Conservation (phyloP, 225 moss, liverwort and hornwort species). For the Sphagnum contortum region DNA sequence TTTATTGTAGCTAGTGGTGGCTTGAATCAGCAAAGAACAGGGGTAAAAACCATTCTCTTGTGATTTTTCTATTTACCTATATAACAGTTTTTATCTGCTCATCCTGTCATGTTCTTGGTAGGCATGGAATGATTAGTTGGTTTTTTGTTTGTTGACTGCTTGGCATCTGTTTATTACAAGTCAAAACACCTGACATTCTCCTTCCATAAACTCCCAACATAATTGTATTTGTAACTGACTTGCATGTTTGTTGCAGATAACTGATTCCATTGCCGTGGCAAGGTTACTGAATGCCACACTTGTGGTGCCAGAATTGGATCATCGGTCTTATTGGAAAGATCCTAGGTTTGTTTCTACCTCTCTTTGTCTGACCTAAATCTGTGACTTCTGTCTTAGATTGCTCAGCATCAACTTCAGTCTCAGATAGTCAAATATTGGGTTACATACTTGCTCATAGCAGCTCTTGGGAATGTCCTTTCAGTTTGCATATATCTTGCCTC, state of each 20-base stretch:
- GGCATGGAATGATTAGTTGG: background rate
- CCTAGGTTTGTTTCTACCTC: conserved; percentile 24
- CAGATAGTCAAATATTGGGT: too few species aligned
- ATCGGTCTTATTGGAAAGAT: conserved; percentile 76
- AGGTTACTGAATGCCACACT: conserved; percentile 80
- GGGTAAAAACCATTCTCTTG: conserved; percentile 25
- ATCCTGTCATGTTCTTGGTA: background rate
- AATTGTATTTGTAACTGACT: too few species aligned
- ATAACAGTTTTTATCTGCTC: background rate
- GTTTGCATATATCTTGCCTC: background rate
- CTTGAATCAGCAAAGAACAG: conserved; percentile 74
- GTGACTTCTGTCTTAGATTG: background rate
- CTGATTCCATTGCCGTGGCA: conserved; percentile 74
- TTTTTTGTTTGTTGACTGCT: background rate
- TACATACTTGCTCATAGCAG: background rate
- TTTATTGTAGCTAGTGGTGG: conserved; percentile 79
- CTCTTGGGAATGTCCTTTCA: background rate
- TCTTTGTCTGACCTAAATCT: background rate
- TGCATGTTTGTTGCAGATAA: conserved; percentile 39
- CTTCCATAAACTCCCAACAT: too few species aligned
- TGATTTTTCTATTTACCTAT: background rate
- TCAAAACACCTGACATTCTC: background rate
- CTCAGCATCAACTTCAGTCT: background rate
- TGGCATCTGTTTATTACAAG: background rate
- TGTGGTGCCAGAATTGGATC: conserved; percentile 71